These are phyloP conservation scores for Corniculantispora saksenae DNA, from an alignment of 2,329 filamentous ascomycete genomes.

Conservation along the genomic window DNA sequence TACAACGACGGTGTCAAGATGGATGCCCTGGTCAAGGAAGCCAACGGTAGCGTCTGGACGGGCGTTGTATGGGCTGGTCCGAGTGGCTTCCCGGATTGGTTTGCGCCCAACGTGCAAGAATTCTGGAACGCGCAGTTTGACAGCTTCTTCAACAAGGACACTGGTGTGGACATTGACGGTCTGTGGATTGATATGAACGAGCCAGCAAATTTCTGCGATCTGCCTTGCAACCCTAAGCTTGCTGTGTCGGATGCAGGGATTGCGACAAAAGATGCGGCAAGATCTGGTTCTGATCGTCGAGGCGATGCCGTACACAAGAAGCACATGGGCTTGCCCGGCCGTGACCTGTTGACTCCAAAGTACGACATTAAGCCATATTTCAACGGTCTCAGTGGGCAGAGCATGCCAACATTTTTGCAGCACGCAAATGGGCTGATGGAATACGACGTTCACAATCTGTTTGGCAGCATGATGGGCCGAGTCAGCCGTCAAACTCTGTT, in stretches of 20 bases:
- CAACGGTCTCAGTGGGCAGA: slow-evolving; percentile 55
- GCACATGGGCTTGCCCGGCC: slow-evolving; percentile 23
- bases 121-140: slow-evolving; percentile 70
- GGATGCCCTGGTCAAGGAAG: slow-evolving; percentile 39
- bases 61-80: slow-evolving; percentile 77
- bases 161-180: slow-evolving; percentile 73
- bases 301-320: neutral
- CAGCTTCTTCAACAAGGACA: slow-evolving; percentile 62
- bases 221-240: neutral
- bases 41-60: slow-evolving; percentile 26
- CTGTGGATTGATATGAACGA: slow-evolving; percentile 75
- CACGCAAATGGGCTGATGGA: slow-evolving; percentile 67
- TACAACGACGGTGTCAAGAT: slow-evolving; percentile 39
- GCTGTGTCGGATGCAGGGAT: neutral
- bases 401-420: slow-evolving; percentile 66
- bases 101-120: slow-evolving; percentile 57
- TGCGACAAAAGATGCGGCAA: neutral
- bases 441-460: slow-evolving; percentile 75
- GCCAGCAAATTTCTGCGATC: slow-evolving; percentile 34
- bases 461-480: slow-evolving; percentile 69
- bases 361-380: slow-evolving; percentile 26
- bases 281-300: neutral
- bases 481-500: slow-evolving; percentile 64
- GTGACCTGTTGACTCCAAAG: slow-evolving; percentile 23
- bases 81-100: slow-evolving; percentile 73